Percentiles rank a stretch among this genome's conserved stretches.
These are phyloP conservation scores for Leucaena leucocephala DNA, from an alignment of 306 rosid species.

Conservation along the genomic window DNA sequence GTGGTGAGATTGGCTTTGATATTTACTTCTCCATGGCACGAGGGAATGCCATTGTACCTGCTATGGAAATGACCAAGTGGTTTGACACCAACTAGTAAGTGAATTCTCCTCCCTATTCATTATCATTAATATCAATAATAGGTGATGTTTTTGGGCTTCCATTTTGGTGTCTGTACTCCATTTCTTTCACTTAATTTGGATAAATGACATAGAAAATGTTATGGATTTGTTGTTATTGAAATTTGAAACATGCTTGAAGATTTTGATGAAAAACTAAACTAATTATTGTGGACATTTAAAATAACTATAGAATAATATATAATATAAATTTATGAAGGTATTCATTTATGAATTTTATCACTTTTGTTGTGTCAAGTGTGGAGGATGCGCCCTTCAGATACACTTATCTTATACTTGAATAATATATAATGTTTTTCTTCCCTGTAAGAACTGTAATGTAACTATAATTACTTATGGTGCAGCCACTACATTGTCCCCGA, in stretches of 20 bases:
- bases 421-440: neutral
- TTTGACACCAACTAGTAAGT: slow-evolving; percentile 65
- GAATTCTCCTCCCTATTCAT: neutral
- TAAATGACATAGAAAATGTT: neutral
- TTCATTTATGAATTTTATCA: neutral
- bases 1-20: slow-evolving; percentile 55
- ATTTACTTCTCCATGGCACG: slow-evolving; percentile 72
- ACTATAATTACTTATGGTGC: slow-evolving; percentile 34
- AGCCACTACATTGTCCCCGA: slow-evolving; percentile 93
- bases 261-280: neutral
- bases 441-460: slow-evolving; percentile 18
- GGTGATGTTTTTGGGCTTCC: neutral
- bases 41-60: slow-evolving; percentile 58
- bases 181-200: neutral
- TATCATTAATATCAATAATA: neutral
- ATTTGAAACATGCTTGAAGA: neutral
- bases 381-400: neutral
- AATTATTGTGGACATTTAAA: slow-evolving; percentile 16
- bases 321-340: neutral
- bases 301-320: neutral
- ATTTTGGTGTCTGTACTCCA: neutral
- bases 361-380: neutral
- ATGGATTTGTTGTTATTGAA: slow-evolving; percentile 13
- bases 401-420: neutral
- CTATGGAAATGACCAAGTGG: slow-evolving; percentile 83